Percentiles rank a stretch among this genome's conserved stretches.
phyloP scores from a whole-genome alignment of 2,329 filamentous ascomycete genomes.

The Clonostachys rosea region DNA sequence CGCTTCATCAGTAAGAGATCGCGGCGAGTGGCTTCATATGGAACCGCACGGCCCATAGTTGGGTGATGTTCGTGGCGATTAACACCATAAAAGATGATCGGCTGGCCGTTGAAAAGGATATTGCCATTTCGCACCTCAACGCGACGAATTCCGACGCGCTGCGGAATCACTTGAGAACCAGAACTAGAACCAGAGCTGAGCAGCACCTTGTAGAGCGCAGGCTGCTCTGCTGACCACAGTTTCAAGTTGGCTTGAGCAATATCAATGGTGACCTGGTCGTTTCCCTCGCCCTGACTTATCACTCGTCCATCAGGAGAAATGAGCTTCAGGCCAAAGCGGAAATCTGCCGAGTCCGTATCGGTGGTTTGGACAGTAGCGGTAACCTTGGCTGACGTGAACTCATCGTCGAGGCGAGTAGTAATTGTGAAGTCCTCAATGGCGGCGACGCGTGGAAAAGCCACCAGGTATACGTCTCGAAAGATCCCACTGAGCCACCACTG shows the following conservation, averaged over 20 bases:
- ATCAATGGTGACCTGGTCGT: not conserved
- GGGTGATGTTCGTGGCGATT: slow-evolving; percentile 71
- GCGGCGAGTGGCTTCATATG: slow-evolving; percentile 49
- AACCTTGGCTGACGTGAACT: slow-evolving; percentile 47
- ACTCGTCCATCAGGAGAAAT: not conserved
- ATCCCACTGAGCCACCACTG: slow-evolving; percentile 67
- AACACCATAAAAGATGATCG: slow-evolving; percentile 57
- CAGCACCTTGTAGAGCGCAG: slow-evolving; percentile 51
- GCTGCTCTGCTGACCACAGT: slow-evolving; percentile 63
- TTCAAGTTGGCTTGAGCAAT: not conserved
- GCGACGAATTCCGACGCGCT: slow-evolving; percentile 59
- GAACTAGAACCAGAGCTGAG: slow-evolving; percentile 21
- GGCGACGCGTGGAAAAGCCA: slow-evolving; percentile 43
- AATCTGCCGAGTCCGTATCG: slow-evolving; percentile 18
- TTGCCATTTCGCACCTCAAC: slow-evolving; percentile 58
- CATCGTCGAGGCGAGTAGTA: slow-evolving; percentile 43
- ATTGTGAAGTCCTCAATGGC: slow-evolving; percentile 57
- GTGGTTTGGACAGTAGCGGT: slow-evolving; percentile 38
- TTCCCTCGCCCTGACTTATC: not conserved
- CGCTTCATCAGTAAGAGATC: slow-evolving; percentile 66
- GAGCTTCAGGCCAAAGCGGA: slow-evolving; percentile 13
- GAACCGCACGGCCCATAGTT: slow-evolving; percentile 55
- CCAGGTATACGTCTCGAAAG: slow-evolving; percentile 61
- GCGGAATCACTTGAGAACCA: slow-evolving; percentile 35
- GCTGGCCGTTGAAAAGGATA: slow-evolving; percentile 57